These are phyloP conservation scores for Petunia hybrid DNA, from an alignment of 305 asterid species.

Conservation along the genomic window DNA sequence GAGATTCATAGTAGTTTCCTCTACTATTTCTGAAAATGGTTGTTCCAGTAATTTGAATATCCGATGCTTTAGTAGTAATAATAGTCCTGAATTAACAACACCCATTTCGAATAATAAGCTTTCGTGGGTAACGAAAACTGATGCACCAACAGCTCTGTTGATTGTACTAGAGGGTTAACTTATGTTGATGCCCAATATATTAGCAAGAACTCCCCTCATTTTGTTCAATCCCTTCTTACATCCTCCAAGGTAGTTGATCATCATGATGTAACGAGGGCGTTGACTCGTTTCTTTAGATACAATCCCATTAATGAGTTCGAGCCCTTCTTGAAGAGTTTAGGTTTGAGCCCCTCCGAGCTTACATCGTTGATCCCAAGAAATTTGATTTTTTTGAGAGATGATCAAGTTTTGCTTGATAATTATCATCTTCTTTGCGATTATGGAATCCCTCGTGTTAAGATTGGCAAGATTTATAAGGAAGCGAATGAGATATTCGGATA, in stretches of 20 bases:
- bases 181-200: constrained; percentile 76
- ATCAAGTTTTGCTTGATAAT: constrained; percentile 63
- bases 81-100: too few relatives aligned
- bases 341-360: constrained; percentile 58
- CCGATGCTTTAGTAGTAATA: too few relatives aligned
- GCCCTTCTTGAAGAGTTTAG: constrained; percentile 86
- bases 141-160: constrained; percentile 76
- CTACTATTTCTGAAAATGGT: too few relatives aligned
- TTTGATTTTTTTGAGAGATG: constrained; percentile 65
- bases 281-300: too few relatives aligned
- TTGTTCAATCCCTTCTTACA: constrained; percentile 51
- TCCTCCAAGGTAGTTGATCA: constrained; percentile 65
- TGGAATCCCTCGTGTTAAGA: constrained; percentile 68
- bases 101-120: too few relatives aligned
- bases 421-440: constrained; percentile 67
- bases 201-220: constrained; percentile 78
- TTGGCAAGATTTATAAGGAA: constrained; percentile 75
- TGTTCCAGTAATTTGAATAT: too few relatives aligned
- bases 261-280: too few relatives aligned
- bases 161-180: constrained; percentile 67
- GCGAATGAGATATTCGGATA: constrained; percentile 57
- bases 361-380: constrained; percentile 59
- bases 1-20: too few relatives aligned
- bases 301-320: constrained; percentile 88
- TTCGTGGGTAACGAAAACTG: constrained; percentile 55